Conservation (phyloP, 768 basidiomycete genomes). For the Paxillus involutus region DNA sequence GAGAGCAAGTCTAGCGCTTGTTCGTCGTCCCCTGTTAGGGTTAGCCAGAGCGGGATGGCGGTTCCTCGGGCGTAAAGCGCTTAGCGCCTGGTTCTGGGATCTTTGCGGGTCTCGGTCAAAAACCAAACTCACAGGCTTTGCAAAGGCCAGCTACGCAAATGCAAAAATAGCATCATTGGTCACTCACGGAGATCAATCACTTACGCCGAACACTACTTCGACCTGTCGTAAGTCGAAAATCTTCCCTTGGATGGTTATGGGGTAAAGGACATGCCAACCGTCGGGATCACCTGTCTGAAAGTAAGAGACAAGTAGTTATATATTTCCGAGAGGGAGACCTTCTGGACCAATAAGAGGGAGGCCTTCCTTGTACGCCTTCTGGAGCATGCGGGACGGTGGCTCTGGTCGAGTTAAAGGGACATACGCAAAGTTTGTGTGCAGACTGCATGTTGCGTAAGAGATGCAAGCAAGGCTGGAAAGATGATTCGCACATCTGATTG, state of each 20-base stretch:
- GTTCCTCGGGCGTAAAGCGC: conserved; percentile 45
- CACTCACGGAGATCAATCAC: conserved; percentile 5
- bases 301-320: background rate
- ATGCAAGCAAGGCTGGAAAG: background rate
- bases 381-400: conserved; percentile 35
- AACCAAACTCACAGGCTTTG: conserved; percentile 40
- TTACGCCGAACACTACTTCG: conserved; percentile 32
- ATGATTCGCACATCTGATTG: conserved; percentile 44
- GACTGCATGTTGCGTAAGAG: conserved; percentile 17
- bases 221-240: conserved; percentile 33
- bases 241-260: conserved; percentile 33
- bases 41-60: conserved; percentile 50
- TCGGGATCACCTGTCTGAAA: conserved; percentile 32
- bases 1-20: conserved; percentile 53
- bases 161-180: background rate
- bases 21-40: conserved; percentile 41
- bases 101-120: background rate
- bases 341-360: conserved; percentile 36
- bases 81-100: background rate
- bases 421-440: conserved; percentile 34
- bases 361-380: conserved; percentile 36
- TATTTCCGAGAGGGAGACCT: conserved; percentile 2
- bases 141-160: conserved; percentile 44
- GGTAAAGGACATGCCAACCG: conserved; percentile 37
- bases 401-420: conserved; percentile 33